These are phyloP conservation scores for Kazachstania sp. DNA, from an alignment of 1,139 yeast genomes.

Conservation along the genomic window DNA sequence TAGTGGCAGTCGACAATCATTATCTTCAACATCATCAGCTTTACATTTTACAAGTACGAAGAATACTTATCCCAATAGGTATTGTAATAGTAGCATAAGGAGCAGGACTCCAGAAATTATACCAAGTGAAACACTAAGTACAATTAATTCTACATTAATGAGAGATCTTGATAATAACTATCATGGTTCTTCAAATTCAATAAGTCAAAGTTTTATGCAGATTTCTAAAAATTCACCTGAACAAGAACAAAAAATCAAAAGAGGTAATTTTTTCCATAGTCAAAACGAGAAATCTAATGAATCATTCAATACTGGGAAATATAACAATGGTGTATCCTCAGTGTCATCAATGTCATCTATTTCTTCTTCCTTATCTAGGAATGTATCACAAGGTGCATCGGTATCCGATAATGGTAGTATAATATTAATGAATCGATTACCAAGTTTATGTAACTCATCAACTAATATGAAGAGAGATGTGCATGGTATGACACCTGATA, in stretches of 20 bases:
- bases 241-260: background rate
- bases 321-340: background rate
- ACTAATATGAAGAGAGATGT: background rate
- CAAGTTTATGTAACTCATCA: constrained; percentile 5
- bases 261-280: background rate
- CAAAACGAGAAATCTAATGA: background rate
- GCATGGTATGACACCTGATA: background rate
- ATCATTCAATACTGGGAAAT: too few species aligned
- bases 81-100: background rate
- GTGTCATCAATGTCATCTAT: constrained; percentile 5
- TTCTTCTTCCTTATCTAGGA: background rate
- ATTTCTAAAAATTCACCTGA: background rate
- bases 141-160: background rate
- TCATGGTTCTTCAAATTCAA: background rate
- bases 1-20: background rate
- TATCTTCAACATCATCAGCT: background rate
- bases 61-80: background rate
- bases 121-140: background rate
- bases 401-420: constrained; percentile 24
- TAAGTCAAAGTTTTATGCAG: background rate
- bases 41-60: background rate
- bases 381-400: constrained; percentile 14
- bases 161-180: background rate
- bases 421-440: constrained; percentile 19
- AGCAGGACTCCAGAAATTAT: background rate